These are phyloP conservation scores for Copromyces sp. DNA, from an alignment of 495 filamentous ascomycete species.

Conservation along the genomic window DNA sequence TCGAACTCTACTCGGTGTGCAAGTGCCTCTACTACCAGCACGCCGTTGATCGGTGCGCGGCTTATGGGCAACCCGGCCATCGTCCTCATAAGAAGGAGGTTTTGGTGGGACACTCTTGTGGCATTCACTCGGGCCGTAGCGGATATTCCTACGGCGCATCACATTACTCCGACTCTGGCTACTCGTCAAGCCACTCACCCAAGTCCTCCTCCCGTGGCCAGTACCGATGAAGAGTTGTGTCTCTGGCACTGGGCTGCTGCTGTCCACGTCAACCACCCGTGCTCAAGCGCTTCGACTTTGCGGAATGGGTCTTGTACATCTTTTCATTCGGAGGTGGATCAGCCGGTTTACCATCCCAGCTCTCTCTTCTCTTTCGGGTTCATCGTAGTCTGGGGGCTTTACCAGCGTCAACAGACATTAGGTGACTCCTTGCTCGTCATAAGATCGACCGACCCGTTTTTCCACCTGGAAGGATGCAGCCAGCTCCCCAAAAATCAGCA, in stretches of 20 bases:
- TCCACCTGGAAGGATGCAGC: neutral
- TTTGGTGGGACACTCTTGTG: neutral
- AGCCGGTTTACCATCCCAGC: neutral
- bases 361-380: neutral
- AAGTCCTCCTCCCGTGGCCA: neutral
- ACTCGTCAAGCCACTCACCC: neutral
- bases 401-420: neutral
- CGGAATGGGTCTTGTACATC: neutral
- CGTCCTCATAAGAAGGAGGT: neutral
- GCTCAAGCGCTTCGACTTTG: neutral
- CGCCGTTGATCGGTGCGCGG: constrained; percentile 60
- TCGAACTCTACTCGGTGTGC: constrained; percentile 72
- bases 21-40: constrained; percentile 74
- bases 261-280: neutral
- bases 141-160: neutral
- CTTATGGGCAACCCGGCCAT: constrained; percentile 36
- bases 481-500: neutral
- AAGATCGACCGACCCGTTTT: neutral
- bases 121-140: neutral
- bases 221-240: neutral
- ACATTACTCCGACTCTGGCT: neutral
- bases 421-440: neutral
- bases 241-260: neutral
- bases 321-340: neutral
- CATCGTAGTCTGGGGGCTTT: neutral